Percentiles rank a stretch among this genome's conserved stretches.
Conservation (phyloP, 2,329 filamentous ascomycete genomes). For the Penicillium sp. region DNA sequence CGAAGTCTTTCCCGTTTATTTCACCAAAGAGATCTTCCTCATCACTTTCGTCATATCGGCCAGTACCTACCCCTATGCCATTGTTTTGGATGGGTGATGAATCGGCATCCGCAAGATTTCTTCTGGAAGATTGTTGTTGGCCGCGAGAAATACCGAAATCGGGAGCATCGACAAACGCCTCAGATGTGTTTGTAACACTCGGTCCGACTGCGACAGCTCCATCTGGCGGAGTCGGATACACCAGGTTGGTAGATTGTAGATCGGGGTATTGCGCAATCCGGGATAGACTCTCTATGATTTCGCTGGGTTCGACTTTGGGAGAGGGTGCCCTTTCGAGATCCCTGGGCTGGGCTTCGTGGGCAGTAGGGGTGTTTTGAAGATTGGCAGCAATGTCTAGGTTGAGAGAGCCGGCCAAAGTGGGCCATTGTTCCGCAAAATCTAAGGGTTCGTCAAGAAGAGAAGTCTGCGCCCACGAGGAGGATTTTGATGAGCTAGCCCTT, state of each 20-base stretch:
- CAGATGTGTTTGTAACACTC: slow-evolving; percentile 30
- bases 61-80: slow-evolving; percentile 36
- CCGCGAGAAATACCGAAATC: slow-evolving; percentile 24
- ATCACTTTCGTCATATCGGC: slow-evolving; percentile 43
- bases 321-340: slow-evolving; percentile 25
- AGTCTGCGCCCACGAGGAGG: slow-evolving; percentile 19
- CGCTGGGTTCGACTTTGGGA: slow-evolving; percentile 26
- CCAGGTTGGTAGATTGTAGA: slow-evolving; percentile 43
- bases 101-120: slow-evolving; percentile 20
- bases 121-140: slow-evolving; percentile 17
- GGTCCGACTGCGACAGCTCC: slow-evolving; percentile 39
- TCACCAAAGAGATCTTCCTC: slow-evolving; percentile 62
- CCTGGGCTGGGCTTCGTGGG: slow-evolving; percentile 27
- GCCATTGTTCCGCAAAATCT: slow-evolving; percentile 46
- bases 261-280: slow-evolving; percentile 42
- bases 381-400: slow-evolving; percentile 23
- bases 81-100: slow-evolving; percentile 17
- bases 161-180: slow-evolving; percentile 33
- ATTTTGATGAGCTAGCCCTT: slow-evolving; percentile 27
- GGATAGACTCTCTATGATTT: slow-evolving; percentile 41
- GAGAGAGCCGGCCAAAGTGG: slow-evolving; percentile 25
- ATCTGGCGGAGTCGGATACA: slow-evolving; percentile 58
- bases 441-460: slow-evolving; percentile 39
- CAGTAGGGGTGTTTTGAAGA: slow-evolving; percentile 14
- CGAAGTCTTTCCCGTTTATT: slow-evolving; percentile 56